These are phyloP conservation scores for Exserohilum rostratum DNA, from an alignment of 2,329 filamentous ascomycete species.

Conservation along the genomic window DNA sequence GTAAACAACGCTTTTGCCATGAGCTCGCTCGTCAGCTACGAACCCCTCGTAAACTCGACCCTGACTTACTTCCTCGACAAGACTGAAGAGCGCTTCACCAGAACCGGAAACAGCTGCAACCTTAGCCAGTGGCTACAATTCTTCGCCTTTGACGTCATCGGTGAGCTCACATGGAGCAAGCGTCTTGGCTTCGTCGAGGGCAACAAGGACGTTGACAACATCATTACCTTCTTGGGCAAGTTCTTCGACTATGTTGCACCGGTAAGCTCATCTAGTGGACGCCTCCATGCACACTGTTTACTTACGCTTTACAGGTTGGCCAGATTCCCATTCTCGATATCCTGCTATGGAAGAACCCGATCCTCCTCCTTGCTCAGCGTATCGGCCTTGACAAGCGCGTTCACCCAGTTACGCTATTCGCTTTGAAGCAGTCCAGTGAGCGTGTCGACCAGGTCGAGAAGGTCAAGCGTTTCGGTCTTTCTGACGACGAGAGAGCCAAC, in stretches of 20 bases:
- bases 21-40: conserved; percentile 77
- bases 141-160: conserved; percentile 83
- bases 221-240: conserved; percentile 67
- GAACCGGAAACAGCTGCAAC: conserved; percentile 59
- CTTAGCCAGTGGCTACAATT: conserved; percentile 78
- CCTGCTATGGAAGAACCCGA: conserved; percentile 74
- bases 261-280: conserved; percentile 51
- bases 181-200: conserved; percentile 76
- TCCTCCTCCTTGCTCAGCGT: conserved; percentile 71
- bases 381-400: conserved; percentile 71
- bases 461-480: conserved; percentile 52
- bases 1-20: conserved; percentile 80
- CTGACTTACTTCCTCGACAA: conserved; percentile 70
- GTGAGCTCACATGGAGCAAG: conserved; percentile 77
- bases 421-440: conserved; percentile 69
- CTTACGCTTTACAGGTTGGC: conserved; percentile 60
- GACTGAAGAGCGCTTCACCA: conserved; percentile 52
- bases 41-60: conserved; percentile 79
- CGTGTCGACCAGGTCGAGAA: conserved; percentile 62
- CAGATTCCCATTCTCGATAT: conserved; percentile 76
- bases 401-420: conserved; percentile 76
- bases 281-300: not conserved
- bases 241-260: conserved; percentile 75
- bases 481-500: conserved; percentile 38
- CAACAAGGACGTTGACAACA: conserved; percentile 76